Percentiles rank a stretch among this genome's conserved stretches.
Conservation (phyloP, 225 moss, liverwort and hornwort genomes). For the Pseudisothecium myosuroides region DNA sequence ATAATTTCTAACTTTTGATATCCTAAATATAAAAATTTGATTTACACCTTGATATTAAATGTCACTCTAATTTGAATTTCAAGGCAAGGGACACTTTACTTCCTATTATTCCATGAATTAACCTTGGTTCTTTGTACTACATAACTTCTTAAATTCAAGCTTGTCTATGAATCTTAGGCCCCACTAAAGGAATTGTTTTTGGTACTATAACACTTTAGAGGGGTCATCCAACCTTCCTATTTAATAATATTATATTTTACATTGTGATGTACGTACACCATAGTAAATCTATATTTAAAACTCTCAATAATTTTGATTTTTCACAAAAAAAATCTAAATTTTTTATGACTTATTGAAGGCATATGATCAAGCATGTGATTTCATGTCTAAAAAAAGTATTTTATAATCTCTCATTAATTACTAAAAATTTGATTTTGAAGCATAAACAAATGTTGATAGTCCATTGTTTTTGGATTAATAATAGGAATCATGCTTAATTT, state of each 20-base stretch:
- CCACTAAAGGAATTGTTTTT: background rate
- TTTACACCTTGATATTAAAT: background rate
- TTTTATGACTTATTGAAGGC: background rate
- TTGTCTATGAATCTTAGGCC: background rate
- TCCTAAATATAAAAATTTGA: background rate
- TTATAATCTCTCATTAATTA: too few species aligned
- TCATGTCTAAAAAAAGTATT: accelerated
- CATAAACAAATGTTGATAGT: background rate
- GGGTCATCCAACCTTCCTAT: background rate
- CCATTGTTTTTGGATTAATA: background rate
- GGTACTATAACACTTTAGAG: background rate
- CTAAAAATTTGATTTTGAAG: background rate
- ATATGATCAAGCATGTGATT: background rate
- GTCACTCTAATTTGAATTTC: background rate
- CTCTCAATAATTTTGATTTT: background rate
- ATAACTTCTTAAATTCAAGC: background rate
- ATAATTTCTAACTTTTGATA: background rate
- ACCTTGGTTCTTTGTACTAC: too few species aligned
- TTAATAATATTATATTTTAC: background rate
- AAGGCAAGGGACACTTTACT: background rate
- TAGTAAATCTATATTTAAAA: background rate
- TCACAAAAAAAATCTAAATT: background rate
- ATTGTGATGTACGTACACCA: background rate
- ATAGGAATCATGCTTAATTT: background rate
- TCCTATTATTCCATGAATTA: background rate